Conservation (phyloP, 73 alveolate species). For the Paramecium primaurelia region DNA sequence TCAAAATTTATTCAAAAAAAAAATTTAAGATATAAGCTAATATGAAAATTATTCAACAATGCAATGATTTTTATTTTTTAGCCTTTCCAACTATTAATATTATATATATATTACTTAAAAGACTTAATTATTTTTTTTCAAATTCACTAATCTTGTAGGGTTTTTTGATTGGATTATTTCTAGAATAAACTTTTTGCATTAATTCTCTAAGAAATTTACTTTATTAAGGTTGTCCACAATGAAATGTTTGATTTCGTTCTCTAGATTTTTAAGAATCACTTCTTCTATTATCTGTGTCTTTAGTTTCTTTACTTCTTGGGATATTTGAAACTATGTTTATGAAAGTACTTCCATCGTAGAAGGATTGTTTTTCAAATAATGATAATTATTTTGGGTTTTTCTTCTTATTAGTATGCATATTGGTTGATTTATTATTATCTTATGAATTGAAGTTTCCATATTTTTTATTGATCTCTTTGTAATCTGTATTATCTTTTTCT, state of each 20-base stretch:
- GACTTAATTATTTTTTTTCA: slow-evolving; percentile 7
- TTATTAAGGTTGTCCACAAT: not conserved
- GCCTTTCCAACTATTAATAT: not conserved
- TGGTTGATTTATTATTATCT: not conserved
- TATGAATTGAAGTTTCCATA: not conserved
- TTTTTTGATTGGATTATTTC: not conserved
- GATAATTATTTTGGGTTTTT: not conserved
- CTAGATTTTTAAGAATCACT: slow-evolving; percentile 36
- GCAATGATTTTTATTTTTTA: not conserved
- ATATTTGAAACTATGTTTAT: not conserved
- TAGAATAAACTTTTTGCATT: not conserved
- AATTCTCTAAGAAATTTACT: not conserved
- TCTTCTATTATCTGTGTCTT: slow-evolving; percentile 32
- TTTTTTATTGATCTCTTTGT: not conserved
- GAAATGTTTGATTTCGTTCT: not conserved
- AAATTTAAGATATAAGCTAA: not conserved
- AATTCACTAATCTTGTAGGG: slow-evolving; percentile 29
- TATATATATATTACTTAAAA: not conserved
- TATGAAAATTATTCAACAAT: not conserved
- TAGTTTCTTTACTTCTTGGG: not conserved
- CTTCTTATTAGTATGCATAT: not conserved
- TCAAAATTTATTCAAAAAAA: too few species aligned
- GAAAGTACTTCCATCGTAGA: not conserved
- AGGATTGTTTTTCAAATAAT: not conserved
- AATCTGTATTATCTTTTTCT: not conserved